phyloP scores from a whole-genome alignment of 2,329 filamentous ascomycete species.

The Sphaceloma murrayae region DNA sequence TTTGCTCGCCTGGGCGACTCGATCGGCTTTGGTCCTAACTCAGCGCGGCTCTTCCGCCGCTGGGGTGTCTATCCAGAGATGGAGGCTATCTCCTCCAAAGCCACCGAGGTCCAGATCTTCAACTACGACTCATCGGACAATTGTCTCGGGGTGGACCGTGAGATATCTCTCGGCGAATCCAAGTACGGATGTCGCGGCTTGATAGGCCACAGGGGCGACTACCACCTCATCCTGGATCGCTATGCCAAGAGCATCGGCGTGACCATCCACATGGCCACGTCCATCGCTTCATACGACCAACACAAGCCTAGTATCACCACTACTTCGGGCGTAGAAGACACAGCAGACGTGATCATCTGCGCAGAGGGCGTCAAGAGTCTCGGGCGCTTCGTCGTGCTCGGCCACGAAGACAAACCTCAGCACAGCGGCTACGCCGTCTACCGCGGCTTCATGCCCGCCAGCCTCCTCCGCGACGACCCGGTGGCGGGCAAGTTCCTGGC shows the following conservation, averaged over 20 bases:
- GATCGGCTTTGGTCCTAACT: slow-evolving; percentile 40
- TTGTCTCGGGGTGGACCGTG: slow-evolving; percentile 31
- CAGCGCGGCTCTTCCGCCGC: slow-evolving; percentile 37
- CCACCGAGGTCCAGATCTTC: slow-evolving; percentile 21
- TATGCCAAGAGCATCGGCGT: slow-evolving; percentile 23
- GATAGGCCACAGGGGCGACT: slow-evolving; percentile 25
- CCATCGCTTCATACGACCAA: slow-evolving; percentile 19
- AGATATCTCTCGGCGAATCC: slow-evolving; percentile 38
- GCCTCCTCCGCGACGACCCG: slow-evolving; percentile 40
- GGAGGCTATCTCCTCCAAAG: slow-evolving; percentile 40
- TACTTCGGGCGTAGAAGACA: no score
- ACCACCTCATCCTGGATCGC: slow-evolving; percentile 24
- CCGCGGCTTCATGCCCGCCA: slow-evolving; percentile 43
- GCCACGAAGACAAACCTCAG: no score
- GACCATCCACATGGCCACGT: slow-evolving; percentile 22
- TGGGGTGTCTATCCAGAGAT: slow-evolving; percentile 33
- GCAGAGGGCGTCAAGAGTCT: no score
- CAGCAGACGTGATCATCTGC: no score
- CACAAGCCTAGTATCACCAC: slow-evolving; percentile 16
- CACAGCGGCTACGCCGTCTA: slow-evolving; percentile 42
- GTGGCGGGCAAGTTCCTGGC: slow-evolving; percentile 41
- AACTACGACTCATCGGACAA: background rate
- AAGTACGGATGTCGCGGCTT: slow-evolving; percentile 3
- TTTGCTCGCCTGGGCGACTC: slow-evolving; percentile 40
- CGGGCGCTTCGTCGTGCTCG: no score